Evolutionary conservation across 2,329 filamentous ascomycete species (phyloP), one percentile per base, ranked within the genome.

Genomic region (Colletotrichum cereale): DNA sequence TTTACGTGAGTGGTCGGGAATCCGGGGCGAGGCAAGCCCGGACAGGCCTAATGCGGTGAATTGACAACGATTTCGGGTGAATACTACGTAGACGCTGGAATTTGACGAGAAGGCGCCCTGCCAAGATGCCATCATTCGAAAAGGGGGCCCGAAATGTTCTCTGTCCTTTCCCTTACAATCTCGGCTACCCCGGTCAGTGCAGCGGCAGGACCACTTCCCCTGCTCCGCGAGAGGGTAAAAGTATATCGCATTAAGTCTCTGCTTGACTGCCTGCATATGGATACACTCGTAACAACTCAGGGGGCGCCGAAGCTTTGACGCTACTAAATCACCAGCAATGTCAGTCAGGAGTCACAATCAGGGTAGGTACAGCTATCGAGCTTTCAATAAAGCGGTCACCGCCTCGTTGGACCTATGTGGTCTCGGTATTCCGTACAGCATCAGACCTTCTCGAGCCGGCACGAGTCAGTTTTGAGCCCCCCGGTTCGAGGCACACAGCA

Each of bases 111-210:
- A 40, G 68, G 31, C 44, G 38, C 18, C 24, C 44, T 60, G 52
- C 38, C 52, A 60, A 56, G 40, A 47, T 68, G 53, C 31, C 69
- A 64, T 36, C 16, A 58, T 53, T 64, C 40, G 65, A 55, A 72
- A 60, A 40, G 65, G 69, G 68, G 57, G 18, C 16, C 48, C 62
- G 10, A 21, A 66, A 40, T 67, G 56, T 48, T 61, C 50, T 63
- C 56, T 61, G 21, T 58, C 48, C 64, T 60, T 36, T 68, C 38
- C 58, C 65, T 60, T 55, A 40, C 38, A 40, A 71, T 68, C 58
- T 71, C 69, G 65, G 29, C 69, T 69, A 71, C 65, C 69, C 69
- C 21, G 57, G 68, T 63, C 44, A 21, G 24, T 52, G 29, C 58
- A 44, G 26, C 50, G 63, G 64, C 50, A 62, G 18, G 42, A 57